Evolutionary conservation across 257 asterid genomes (phyloP).

Genomic region (Solanum medicagineum): DNA sequence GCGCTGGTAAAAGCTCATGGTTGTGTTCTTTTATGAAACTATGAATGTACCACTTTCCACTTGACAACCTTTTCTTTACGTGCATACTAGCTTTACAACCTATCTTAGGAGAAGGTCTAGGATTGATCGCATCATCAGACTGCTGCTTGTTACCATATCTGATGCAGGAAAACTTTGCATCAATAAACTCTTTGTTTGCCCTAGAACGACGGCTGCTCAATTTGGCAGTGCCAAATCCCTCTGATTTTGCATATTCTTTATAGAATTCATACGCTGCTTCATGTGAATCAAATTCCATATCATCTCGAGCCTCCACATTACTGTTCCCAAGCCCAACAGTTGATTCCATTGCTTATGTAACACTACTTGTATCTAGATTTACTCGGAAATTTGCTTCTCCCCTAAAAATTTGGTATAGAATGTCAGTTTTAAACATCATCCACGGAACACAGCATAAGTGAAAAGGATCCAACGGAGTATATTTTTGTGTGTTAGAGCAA

Average conservation of each 20-base stretch:
- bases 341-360: constrained; percentile 37
- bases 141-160: constrained; percentile 93
- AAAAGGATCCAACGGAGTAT: background rate
- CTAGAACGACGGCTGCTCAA: constrained; percentile 93
- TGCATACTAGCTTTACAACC: constrained; percentile 95
- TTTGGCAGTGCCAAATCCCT: constrained; percentile 89
- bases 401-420: background rate
- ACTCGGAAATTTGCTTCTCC: background rate
- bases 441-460: background rate
- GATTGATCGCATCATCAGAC: constrained; percentile 86
- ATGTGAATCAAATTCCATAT: constrained; percentile 76
- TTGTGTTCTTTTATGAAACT: constrained; percentile 78
- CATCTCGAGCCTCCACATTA: constrained; percentile 42
- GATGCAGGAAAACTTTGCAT: constrained; percentile 90
- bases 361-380: background rate
- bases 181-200: constrained; percentile 86
- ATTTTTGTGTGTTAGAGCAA: background rate
- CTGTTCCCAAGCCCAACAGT: constrained; percentile 18
- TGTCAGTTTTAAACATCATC: background rate
- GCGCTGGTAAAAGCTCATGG: constrained; percentile 89
- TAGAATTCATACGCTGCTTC: constrained; percentile 74
- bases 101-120: constrained; percentile 91
- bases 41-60: constrained; percentile 79
- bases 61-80: constrained; percentile 53
- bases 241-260: constrained; percentile 76